Conservation (phyloP, 352 stramenopile species). For the Globisporangium radiosum region DNA sequence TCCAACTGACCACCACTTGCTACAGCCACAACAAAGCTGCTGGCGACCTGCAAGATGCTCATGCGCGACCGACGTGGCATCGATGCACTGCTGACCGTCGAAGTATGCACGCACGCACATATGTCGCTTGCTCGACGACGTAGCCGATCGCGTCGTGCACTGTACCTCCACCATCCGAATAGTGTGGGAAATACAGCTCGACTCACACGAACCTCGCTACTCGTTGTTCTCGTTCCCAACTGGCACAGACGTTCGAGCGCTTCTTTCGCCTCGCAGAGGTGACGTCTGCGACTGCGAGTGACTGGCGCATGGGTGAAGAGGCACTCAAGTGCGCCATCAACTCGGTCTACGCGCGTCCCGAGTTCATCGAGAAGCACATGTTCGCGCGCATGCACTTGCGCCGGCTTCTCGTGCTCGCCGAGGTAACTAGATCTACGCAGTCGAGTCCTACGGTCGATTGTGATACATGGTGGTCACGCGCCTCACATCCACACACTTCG, state of each 20-base stretch:
- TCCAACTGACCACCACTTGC: not conserved
- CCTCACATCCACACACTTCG: too few species aligned
- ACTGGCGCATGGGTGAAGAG: slow-evolving; percentile 32
- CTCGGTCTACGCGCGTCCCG: slow-evolving; percentile 46
- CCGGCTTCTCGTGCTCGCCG: slow-evolving; percentile 26
- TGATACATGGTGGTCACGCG: too few species aligned
- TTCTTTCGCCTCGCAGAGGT: slow-evolving; percentile 25
- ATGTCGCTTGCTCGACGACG: too few species aligned
- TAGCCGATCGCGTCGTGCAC: too few species aligned
- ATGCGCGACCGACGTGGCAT: slow-evolving; percentile 67
- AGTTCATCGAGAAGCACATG: slow-evolving; percentile 38
- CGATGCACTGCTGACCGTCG: slow-evolving; percentile 32
- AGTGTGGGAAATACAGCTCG: not conserved
- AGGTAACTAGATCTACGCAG: not conserved
- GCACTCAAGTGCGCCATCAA: slow-evolving; percentile 69
- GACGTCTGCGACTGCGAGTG: not conserved
- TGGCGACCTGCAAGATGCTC: slow-evolving; percentile 43
- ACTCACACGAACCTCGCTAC: not conserved
- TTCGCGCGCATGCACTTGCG: slow-evolving; percentile 15
- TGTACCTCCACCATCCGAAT: too few species aligned
- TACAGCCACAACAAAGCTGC: slow-evolving; percentile 16
- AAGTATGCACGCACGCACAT: slow-evolving; percentile 17
- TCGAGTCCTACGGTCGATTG: not conserved
- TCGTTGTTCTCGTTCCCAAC: not conserved
- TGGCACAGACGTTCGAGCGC: slow-evolving; percentile 23